Base-by-base conservation (phyloP, 495 filamentous ascomycete species). In the Aspergillus sclerotiicarbonarius region DNA sequence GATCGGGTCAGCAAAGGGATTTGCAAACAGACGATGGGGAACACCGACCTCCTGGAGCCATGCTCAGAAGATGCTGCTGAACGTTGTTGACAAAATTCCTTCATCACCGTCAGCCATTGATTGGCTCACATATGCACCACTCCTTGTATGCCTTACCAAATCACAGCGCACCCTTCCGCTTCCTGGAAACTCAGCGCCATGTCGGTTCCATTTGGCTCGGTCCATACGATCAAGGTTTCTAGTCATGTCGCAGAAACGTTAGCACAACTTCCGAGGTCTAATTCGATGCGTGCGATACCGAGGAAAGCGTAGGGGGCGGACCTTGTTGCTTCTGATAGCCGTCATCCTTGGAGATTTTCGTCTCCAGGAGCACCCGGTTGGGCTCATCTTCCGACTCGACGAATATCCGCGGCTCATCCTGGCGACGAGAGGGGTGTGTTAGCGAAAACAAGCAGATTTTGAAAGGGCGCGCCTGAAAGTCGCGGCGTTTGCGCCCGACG, bases 121-220 rank as follows among this genome's bases (percentile, higher is more conserved):
- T 35, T 48, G 29, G 44, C 31, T 21, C 10, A 58, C 32, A 8
- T 33, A 54, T 43, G 32, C 54, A 54, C 49, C 55, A 41, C 58
- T 54, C 19, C 18, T 33, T 43, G 48, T 39, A 29, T 19, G 44
- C 59, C 76, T 64, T 71, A 95, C 94, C 94, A 98, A 71, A 98
- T 96, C 20, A 86, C 79, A 10, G 87, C 85, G 71, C 94, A 98
- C 15, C 95, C 94, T 57, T 98, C 94, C 3, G 94, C 88, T 72
- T 98, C 95, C 73, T 98, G 94, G 71, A 98, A 98, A 71, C 93
- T 97, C 54, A 98, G 82, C 32, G 94, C 94, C 94, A 98, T 98
- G 68, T 98, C 94, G 56, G 90, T 86, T 29, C 88, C 88, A 75
- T 84, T 89, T 43, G 71, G 74, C 67, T 98, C 94, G 18, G 94